These are phyloP conservation scores for Rhodotorula sp. DNA, from an alignment of 1,284 basidiomycete genomes.

Conservation along the genomic window DNA sequence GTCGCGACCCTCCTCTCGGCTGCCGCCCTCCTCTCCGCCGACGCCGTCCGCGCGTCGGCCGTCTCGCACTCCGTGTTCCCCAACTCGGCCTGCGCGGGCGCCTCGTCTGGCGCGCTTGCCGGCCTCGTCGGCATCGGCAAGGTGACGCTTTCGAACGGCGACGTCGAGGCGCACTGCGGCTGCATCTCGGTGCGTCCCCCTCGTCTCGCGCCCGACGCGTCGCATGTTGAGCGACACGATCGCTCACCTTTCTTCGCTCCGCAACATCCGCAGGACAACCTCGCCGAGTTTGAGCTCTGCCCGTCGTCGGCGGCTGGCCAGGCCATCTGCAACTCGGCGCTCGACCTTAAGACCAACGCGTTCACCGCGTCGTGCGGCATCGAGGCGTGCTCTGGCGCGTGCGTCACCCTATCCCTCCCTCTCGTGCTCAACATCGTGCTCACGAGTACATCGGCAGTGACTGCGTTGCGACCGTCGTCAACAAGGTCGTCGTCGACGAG, in stretches of 20 bases:
- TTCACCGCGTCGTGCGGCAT: slow-evolving; percentile 37
- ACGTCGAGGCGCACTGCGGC: slow-evolving; percentile 40
- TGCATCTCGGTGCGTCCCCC: slow-evolving; percentile 34
- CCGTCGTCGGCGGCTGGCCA: slow-evolving; percentile 28
- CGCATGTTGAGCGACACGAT: slow-evolving; percentile 17
- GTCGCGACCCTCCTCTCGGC: slow-evolving; percentile 28
- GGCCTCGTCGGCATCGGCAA: slow-evolving; percentile 39
- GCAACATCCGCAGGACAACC: slow-evolving; percentile 30
- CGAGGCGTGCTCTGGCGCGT: slow-evolving; percentile 36
- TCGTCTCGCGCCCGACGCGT: neutral
- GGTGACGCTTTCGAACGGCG: slow-evolving; percentile 34
- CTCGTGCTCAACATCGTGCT: fast-evolving
- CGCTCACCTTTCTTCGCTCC: neutral
- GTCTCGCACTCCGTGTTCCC: slow-evolving; percentile 42
- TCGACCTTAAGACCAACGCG: slow-evolving; percentile 27
- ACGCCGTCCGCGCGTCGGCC: slow-evolving; percentile 30
- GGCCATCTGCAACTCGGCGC: slow-evolving; percentile 38
- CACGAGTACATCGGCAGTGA: slow-evolving; percentile 9
- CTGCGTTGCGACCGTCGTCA: slow-evolving; percentile 39
- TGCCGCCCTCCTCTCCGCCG: slow-evolving; percentile 23
- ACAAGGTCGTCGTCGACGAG: slow-evolving; percentile 33
- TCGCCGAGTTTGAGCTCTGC: slow-evolving; percentile 37
- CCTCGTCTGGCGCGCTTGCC: slow-evolving; percentile 16
- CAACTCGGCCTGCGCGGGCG: slow-evolving; percentile 38
- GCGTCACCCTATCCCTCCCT: slow-evolving; percentile 3